Base-by-base conservation (phyloP, 352 stramenopile species). In the Phytophthora pisi region DNA sequence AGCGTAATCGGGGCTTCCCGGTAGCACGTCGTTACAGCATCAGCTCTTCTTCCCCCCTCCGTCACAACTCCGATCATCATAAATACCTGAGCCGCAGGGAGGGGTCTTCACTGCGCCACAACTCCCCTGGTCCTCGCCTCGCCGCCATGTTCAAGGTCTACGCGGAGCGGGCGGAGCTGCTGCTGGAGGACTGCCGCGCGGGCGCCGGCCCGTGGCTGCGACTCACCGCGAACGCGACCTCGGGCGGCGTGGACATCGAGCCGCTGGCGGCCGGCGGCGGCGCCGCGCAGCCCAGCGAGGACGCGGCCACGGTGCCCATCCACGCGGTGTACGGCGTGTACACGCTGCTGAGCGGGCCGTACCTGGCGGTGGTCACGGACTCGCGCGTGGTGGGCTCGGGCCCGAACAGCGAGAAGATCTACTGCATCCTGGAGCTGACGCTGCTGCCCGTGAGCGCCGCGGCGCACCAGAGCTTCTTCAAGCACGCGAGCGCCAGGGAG, bases 101-200 rank as follows among this genome's bases (percentile, higher is more conserved):
- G 23, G 31, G 31, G 31, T 30, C 31, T 16, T 42, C 8, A 13
- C 40, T n/a, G 5, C 46, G 30, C 18, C 42, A 13, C 24, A 51
- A 46, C 31, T 20, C 16, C 11, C 30, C 43, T 23, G 2, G 11
- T 15, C 5, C 8, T 23, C 13, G 24, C 16, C 34, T 8, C 42
- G 28, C 40, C 55, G 13, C 15, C 52, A 92, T 95, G 83, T 95
- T 95, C 74, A 90, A 91, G 66, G 84, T 93, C 46, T 86, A 95
- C 62, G 66, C 79, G 58, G 81, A 92, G 73, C 76, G 73, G 36
- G 61, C 69, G 24, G 83, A 92, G 74, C 64, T 95, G 30, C 66
- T 95, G 65, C 73, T 95, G 31, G 87, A 95, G 69, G 85, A 95
- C 77, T 93, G 85, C 53, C 87, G 87, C 68, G 79, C 80, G 1